phyloP scores from a whole-genome alignment of 495 filamentous ascomycete genomes.

The Xylaria scruposa region DNA sequence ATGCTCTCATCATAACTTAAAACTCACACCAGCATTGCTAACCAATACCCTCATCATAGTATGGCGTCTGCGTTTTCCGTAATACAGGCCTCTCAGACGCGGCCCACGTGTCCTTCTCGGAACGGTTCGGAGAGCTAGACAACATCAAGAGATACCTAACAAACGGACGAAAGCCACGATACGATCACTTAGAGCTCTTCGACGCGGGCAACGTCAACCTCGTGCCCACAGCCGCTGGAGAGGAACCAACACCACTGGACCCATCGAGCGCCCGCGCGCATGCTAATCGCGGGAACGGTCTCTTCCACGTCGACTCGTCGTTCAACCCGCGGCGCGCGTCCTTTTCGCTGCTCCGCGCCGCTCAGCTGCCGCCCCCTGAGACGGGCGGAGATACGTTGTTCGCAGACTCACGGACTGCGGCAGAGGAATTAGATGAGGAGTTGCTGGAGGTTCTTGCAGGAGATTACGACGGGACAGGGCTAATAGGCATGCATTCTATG shows the following conservation, averaged over 20 bases:
- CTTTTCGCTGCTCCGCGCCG: constrained; percentile 61
- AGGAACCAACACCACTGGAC: constrained; percentile 42
- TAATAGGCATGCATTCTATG: constrained; percentile 62
- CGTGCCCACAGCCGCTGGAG: constrained; percentile 26
- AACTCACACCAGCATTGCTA: too few species aligned
- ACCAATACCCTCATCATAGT: constrained; percentile 40
- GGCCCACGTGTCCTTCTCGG: constrained; percentile 61
- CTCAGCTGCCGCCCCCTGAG: constrained; percentile 56
- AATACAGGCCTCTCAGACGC: constrained; percentile 58
- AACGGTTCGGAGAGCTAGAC: constrained; percentile 63
- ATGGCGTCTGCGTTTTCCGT: constrained; percentile 64
- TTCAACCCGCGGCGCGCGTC: constrained; percentile 67
- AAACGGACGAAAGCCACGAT: constrained; percentile 54
- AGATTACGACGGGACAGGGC: constrained; percentile 40
- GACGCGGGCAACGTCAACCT: constrained; percentile 63
- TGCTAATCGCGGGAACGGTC: constrained; percentile 57
- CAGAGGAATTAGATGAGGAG: constrained; percentile 52
- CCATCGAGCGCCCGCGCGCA: constrained; percentile 49
- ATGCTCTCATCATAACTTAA: neutral
- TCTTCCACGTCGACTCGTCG: constrained; percentile 66
- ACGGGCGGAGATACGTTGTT: constrained; percentile 64
- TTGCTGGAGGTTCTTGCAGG: constrained; percentile 44
- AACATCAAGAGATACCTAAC: constrained; percentile 61
- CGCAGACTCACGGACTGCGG: constrained; percentile 63
- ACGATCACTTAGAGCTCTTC: constrained; percentile 59